A percentile compares a stretch with the other conserved stretches of the same genome.
Evolutionary conservation across 2,329 filamentous ascomycete species (phyloP).

Genomic region (Microsporum canis): DNA sequence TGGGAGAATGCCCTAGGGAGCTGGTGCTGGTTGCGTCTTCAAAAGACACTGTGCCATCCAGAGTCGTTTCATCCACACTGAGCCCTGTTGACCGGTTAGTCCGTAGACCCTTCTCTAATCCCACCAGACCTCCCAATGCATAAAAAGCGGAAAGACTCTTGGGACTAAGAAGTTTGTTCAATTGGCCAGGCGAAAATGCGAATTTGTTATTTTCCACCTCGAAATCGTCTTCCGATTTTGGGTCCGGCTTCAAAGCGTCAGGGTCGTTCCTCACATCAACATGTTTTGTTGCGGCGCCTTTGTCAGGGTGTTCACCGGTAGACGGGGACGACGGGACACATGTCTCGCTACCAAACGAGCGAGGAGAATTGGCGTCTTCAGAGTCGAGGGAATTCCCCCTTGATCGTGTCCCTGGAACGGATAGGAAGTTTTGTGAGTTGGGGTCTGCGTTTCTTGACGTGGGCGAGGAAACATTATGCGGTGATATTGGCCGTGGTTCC

Average conservation of each 20-base stretch:
- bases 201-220: conserved; percentile 57
- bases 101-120: conserved; percentile 61
- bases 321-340: conserved; percentile 38
- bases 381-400: conserved; percentile 56
- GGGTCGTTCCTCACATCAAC: conserved; percentile 46
- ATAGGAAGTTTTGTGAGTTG: conserved; percentile 46
- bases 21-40: conserved; percentile 44
- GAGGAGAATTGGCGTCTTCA: conserved; percentile 44
- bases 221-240: conserved; percentile 60
- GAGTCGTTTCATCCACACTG: conserved; percentile 54
- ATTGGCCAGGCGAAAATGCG: conserved; percentile 60
- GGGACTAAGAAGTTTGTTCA: conserved; percentile 67
- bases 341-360: conserved; percentile 44
- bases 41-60: conserved; percentile 57
- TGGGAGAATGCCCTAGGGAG: conserved; percentile 12
- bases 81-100: conserved; percentile 55
- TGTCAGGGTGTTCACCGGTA: conserved; percentile 30
- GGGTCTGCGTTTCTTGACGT: conserved; percentile 41
- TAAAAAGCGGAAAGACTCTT: conserved; percentile 66
- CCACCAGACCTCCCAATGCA: conserved; percentile 59
- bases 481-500: conserved; percentile 46
- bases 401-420: conserved; percentile 52
- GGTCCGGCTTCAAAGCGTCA: conserved; percentile 57
- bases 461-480: conserved; percentile 57
- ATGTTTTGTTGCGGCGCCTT: conserved; percentile 33